These are phyloP conservation scores for Dictyostelium firmibasis DNA, from an alignment of 78 protist species.

Conservation along the genomic window DNA sequence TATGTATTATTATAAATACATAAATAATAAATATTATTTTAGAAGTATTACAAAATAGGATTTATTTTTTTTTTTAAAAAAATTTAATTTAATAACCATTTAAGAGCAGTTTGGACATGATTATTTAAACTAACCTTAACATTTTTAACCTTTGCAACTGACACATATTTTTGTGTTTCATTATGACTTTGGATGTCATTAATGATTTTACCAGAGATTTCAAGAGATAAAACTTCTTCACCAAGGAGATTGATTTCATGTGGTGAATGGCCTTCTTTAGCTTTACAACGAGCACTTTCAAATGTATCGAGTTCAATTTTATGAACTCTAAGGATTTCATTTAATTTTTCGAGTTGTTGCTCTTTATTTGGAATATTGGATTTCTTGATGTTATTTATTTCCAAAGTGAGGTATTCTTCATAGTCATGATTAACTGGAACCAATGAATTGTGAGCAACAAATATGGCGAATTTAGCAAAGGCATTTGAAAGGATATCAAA, in stretches of 20 bases:
- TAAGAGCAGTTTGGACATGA: neutral
- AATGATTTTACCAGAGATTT: neutral
- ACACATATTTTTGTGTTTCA: neutral
- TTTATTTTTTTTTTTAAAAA: neutral
- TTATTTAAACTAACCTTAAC: neutral
- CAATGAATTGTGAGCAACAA: neutral
- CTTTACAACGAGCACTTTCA: neutral
- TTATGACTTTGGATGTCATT: neutral
- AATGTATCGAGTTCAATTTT: neutral
- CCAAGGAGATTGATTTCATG: neutral
- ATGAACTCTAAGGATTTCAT: neutral
- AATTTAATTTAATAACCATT: neutral
- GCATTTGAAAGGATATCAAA: neutral
- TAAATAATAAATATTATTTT: no score
- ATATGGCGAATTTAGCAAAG: neutral
- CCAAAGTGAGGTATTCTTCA: neutral
- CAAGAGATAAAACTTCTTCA: neutral
- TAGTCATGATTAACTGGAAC: neutral
- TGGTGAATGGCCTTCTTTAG: neutral
- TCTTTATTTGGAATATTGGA: neutral
- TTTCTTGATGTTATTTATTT: neutral
- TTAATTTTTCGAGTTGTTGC: neutral
- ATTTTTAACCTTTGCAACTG: neutral
- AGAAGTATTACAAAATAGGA: no score
- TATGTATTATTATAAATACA: no score